A percentile compares a stretch with the other conserved stretches of the same genome.
Evolutionary conservation across 2,329 filamentous ascomycete species (phyloP).

Genomic region (Pseudocercospora fuligena): DNA sequence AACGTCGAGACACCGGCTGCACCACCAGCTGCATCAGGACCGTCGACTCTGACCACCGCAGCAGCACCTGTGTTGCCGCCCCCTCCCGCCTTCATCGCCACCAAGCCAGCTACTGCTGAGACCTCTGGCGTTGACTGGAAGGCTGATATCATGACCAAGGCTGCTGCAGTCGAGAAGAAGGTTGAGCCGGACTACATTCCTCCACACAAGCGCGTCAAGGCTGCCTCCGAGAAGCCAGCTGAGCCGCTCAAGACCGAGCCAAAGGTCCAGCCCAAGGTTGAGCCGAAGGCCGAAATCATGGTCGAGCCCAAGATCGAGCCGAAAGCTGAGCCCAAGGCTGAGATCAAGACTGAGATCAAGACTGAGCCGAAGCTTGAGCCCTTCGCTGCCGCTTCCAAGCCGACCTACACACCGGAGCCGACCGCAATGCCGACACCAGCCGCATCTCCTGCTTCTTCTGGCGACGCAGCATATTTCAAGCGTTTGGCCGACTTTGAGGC

Average conservation of each 20-base stretch:
- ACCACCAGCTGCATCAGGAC: neutral
- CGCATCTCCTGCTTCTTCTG: neutral
- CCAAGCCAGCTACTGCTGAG: neutral
- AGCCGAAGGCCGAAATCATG: neutral
- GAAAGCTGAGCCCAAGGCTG: neutral
- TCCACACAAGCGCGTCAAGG: neutral
- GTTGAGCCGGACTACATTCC: neutral
- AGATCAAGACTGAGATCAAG: neutral
- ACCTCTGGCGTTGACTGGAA: neutral
- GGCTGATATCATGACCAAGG: neutral
- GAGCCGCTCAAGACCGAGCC: neutral
- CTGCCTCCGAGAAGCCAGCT: neutral
- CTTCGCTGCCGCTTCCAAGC: neutral
- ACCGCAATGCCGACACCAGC: slow-evolving; percentile 2
- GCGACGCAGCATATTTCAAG: neutral
- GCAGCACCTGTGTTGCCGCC: neutral
- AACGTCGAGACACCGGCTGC: neutral
- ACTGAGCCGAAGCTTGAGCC: neutral
- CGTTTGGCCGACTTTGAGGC: neutral
- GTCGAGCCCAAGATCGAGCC: neutral
- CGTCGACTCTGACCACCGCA: neutral
- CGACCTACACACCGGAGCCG: neutral
- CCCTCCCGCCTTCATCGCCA: neutral
- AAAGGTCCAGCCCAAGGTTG: neutral
- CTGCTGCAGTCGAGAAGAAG: neutral